These are phyloP conservation scores for Coemansia sp. DNA, from an alignment of 192 early-diverging fungal species.

Conservation along the genomic window DNA sequence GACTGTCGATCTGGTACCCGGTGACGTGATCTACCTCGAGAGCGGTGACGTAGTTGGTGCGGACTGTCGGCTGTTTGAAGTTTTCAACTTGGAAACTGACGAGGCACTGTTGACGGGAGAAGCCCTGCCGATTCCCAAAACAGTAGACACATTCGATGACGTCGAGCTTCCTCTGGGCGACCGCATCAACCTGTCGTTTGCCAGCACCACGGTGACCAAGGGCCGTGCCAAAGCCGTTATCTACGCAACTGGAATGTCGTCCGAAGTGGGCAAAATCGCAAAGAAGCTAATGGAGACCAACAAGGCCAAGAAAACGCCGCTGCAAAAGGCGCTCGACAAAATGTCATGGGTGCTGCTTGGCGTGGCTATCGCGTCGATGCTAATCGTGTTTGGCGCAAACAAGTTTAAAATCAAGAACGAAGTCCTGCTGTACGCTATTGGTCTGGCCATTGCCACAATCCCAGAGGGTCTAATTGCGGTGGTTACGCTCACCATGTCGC, in stretches of 20 bases:
- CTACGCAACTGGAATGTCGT: slow-evolving; percentile 77
- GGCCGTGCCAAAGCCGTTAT: slow-evolving; percentile 91
- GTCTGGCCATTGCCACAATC: slow-evolving; percentile 89
- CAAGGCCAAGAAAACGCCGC: slow-evolving; percentile 59
- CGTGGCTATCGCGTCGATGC: slow-evolving; percentile 67
- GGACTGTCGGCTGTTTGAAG: slow-evolving; percentile 80
- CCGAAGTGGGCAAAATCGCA: slow-evolving; percentile 92
- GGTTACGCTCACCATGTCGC: slow-evolving; percentile 90
- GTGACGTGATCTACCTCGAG: slow-evolving; percentile 89
- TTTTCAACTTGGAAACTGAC: slow-evolving; percentile 87
- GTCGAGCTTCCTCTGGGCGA: slow-evolving; percentile 78
- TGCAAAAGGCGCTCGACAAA: slow-evolving; percentile 68
- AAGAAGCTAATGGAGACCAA: slow-evolving; percentile 69
- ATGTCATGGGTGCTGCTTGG: slow-evolving; percentile 78
- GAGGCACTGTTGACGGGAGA: slow-evolving; percentile 95
- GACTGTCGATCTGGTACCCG: slow-evolving; percentile 79
- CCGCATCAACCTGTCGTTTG: slow-evolving; percentile 88
- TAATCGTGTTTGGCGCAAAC: slow-evolving; percentile 81
- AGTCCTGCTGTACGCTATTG: slow-evolving; percentile 74
- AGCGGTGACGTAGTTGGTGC: slow-evolving; percentile 94
- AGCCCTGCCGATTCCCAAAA: slow-evolving; percentile 78
- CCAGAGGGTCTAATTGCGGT: slow-evolving; percentile 95
- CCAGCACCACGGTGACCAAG: slow-evolving; percentile 83
- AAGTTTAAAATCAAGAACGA: slow-evolving; percentile 63
- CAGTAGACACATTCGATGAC: slow-evolving; percentile 63